Base-by-base conservation (phyloP, 176 grass and related monocot species). In the Luzula sylvatica region DNA sequence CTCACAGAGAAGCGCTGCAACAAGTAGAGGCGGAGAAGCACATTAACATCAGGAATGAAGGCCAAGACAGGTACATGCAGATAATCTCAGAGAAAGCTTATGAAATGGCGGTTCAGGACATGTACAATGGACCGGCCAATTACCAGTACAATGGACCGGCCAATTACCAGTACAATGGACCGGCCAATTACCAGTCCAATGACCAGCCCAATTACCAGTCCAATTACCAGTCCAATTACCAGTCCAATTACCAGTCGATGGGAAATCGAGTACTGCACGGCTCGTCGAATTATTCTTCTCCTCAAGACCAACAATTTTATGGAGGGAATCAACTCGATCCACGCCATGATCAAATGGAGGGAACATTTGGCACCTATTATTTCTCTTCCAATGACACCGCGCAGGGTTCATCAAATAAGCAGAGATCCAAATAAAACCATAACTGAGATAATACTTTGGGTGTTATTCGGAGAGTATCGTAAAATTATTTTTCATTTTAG, bases 11-110 rank as follows among this genome's bases (percentile, higher is more conserved):
- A 76, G 15, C 90, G 13, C 93, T 90, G 38, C 85, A 98, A 67
- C 93, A 98, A 51, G 58, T 98, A 42, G 82, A 90, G 86, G 93
- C 86, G 71, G 72, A 98, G 28, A 92, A 87, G 64, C 86, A 87
- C 43, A 78, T 98, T 15, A 85, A 98, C 41, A 98, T 98, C 65
- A 83, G 93, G 82, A 87, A 90, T 15, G 93, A 98, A 58, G 86
- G 85, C 32, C 86, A 98, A 80, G 82, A 81, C 0, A 98, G 78
- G 66, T 98, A 98, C 68, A 98, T 98, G 93, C 86, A 98, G 50
- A 83, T 78, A 26, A 98, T 98, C 65, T 63, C 90, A 49, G 78
- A 98, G 78, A 90, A 90, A 80, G 93, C 93, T 3, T 87, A 65
- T 38, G 80, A 95, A 62, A 82, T 86, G 18, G 52, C 78, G 23